Base-by-base conservation (phyloP, 352 stramenopile genomes). In the Phytophthora sansomeana region DNA sequence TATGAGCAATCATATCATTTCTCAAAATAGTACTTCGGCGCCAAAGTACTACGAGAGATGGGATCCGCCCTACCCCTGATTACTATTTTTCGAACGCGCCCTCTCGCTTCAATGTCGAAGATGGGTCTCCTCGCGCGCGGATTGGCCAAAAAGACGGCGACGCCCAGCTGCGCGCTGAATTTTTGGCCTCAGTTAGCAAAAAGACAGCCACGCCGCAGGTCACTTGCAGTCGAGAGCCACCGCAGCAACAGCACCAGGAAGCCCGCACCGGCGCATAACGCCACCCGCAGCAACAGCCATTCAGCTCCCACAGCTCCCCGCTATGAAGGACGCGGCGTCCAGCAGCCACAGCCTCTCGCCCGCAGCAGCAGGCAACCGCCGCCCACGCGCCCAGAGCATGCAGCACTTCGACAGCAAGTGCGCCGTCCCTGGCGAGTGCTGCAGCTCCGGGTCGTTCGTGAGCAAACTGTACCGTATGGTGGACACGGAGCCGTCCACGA, bases 401-500 rank as follows among this genome's bases (percentile, higher is more conserved):
- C 80, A 89, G 43, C 71, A 82, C 53, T 78, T 83, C 50, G 51
- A 66, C 42, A 52, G 54, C 38, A 67, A 74, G 54, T 74, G 68
- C 54, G 57, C 56, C 1, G 33, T 77, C 2, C 58, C 66, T 0
- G 57, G 79, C 63, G 79, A 87, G 49, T 87, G 79, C 58, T 85
- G 69, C 63, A 84, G 68, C 28, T 93, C 85, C 4, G 87, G 87
- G 19, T 93, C 83, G 11, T 95, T 95, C 67, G 87, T 95, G 38
- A 93, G 81, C 64, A 95, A 95, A 72, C 62, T 95, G 24, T 95
- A 82, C 68, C 81, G 85, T 55, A 95, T 95, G 87, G 83, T 95
- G 24, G 87, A 95, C 70, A 79, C 85, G 21, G 87, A 95, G 55
- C 87, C 85, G 0, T 82, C 85, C 38, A 80, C 80, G 10, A 93